Percentiles rank a stretch among this genome's conserved stretches.
Evolutionary conservation across 306 rosid genomes (phyloP).

Genomic region (Fragaria iinumae): DNA sequence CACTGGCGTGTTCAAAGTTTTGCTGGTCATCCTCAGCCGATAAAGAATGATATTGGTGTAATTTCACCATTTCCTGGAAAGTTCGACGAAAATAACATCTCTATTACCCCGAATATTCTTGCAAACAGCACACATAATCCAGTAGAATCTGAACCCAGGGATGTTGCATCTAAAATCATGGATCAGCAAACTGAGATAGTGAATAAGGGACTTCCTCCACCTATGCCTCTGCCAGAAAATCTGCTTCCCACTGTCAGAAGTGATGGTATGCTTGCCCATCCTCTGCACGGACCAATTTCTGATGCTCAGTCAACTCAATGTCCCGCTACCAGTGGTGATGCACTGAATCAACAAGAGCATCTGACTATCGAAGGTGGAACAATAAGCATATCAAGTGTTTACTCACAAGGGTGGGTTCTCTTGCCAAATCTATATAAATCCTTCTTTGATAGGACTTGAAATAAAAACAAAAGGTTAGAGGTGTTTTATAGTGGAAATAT

Average conservation of each 20-base stretch:
- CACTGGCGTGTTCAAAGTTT: conserved; percentile 94
- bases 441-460: not conserved
- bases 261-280: conserved; percentile 64
- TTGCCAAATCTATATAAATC: conserved; percentile 5
- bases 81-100: conserved; percentile 64
- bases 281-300: conserved; percentile 61
- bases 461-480: not conserved
- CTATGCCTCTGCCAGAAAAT: conserved; percentile 48
- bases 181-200: conserved; percentile 66
- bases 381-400: conserved; percentile 79
- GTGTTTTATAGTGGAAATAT: not conserved
- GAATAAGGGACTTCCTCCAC: conserved; percentile 54
- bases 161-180: conserved; percentile 42
- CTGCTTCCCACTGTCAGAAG: conserved; percentile 55
- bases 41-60: conserved; percentile 63
- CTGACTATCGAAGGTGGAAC: conserved; percentile 87
- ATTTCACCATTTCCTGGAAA: conserved; percentile 69
- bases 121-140: conserved; percentile 47
- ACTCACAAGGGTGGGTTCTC: conserved; percentile 88
- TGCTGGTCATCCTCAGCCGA: conserved; percentile 59
- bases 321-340: conserved; percentile 45
- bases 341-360: conserved; percentile 57
- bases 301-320: conserved; percentile 68
- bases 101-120: conserved; percentile 59
- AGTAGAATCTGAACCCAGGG: conserved; percentile 60